Evolutionary conservation across 345 rosid species (phyloP).

Genomic region (Euclidium syriacum): DNA sequence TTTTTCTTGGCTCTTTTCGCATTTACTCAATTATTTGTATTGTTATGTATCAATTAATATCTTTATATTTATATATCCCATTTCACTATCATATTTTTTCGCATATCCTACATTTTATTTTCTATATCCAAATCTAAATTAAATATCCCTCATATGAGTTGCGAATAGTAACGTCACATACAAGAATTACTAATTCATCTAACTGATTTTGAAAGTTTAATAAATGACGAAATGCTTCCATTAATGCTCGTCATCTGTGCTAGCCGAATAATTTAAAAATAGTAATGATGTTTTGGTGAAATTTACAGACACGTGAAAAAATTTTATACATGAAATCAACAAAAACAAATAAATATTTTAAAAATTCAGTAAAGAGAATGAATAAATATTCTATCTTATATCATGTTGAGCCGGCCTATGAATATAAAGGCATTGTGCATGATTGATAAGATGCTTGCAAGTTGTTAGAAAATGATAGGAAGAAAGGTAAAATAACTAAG

Average conservation of each 20-base stretch:
- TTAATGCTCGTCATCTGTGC: constrained; percentile 14
- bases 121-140: constrained; percentile 15
- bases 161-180: constrained; percentile 16
- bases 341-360: not conserved
- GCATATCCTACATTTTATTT: constrained; percentile 19
- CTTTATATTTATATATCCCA: not conserved
- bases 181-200: constrained; percentile 16
- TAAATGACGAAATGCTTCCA: constrained; percentile 22
- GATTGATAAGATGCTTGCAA: constrained; percentile 26
- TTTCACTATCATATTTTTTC: constrained; percentile 21
- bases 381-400: constrained; percentile 4
- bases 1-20: constrained; percentile 31
- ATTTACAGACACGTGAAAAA: not conserved
- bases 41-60: constrained; percentile 20
- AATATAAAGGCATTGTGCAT: constrained; percentile 12
- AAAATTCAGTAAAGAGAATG: not conserved
- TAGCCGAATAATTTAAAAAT: not conserved
- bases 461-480: constrained; percentile 22
- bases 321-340: not conserved
- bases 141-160: constrained; percentile 2
- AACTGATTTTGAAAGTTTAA: constrained; percentile 15
- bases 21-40: constrained; percentile 30
- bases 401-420: constrained; percentile 24
- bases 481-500: constrained; percentile 6
- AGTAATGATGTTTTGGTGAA: not conserved